Base-by-base conservation (phyloP, 2,329 filamentous ascomycete species). In the Plenodomus lindquistii region DNA sequence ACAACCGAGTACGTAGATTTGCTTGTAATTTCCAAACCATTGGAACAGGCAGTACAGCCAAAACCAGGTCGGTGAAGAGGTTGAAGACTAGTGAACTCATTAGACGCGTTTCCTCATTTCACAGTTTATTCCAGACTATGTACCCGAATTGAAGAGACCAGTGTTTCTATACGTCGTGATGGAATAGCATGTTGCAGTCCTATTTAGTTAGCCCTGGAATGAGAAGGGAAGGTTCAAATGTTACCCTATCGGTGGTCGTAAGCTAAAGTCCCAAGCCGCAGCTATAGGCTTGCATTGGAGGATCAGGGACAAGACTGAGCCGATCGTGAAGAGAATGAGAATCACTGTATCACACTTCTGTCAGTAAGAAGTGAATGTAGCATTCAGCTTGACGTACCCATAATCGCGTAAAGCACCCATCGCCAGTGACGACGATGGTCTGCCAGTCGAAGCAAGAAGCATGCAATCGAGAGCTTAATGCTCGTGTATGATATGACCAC, bases 391-490 rank as follows among this genome's bases (percentile, higher is more conserved):
- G n/a, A n/a, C n/a, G n/a, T n/a, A n/a, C n/a, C n/a, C n/a, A n/a
- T n/a, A n/a, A n/a, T n/a, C n/a, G n/a, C n/a, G n/a, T n/a, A n/a
- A n/a, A n/a, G n/a, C n/a, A n/a, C n/a, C n/a, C n/a, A n/a, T n/a
- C n/a, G n/a, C n/a, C n/a, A n/a, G n/a, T n/a, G n/a, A n/a, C n/a
- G n/a, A n/a, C n/a, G n/a, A n/a, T n/a, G n/a, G n/a, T 63, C 61
- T 10, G 74, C 73, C 10, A 79, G 56, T 20, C 78, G 68, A 45
- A 79, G 66, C 16, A 81, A 63, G 54, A 79, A 78, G 24, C 77
- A 70, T 8, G 71, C 74, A 24, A 79, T 73, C 1, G 77, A 79
- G 3, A 80, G 69, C 59, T 80, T 81, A 61, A 79, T 73, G 8
- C 74, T 63, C 38, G 72, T 71, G 21, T 77, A 73, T 0, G 74